Conservation (phyloP, 2,329 filamentous ascomycete species). For the Stachybotrys chartarum region DNA sequence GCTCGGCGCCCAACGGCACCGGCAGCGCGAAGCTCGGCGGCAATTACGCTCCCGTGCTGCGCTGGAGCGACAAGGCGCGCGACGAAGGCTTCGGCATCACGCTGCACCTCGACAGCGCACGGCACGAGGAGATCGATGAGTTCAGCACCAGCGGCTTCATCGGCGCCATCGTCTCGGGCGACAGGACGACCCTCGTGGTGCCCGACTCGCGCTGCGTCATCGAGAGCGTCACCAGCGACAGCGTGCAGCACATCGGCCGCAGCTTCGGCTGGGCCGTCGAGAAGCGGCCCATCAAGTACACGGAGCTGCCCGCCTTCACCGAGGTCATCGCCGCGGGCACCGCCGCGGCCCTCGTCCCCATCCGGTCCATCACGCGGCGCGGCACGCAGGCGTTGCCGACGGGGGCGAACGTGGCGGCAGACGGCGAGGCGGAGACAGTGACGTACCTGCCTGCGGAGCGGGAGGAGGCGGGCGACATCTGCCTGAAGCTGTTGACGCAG, state of each 20-base stretch:
- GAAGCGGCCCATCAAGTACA: constrained; percentile 59
- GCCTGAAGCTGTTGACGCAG: constrained; percentile 62
- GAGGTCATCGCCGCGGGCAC: constrained; percentile 92
- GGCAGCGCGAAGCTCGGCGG: constrained; percentile 91
- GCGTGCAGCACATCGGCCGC: constrained; percentile 66
- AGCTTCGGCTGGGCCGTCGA: constrained; percentile 83
- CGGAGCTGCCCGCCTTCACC: constrained; percentile 43
- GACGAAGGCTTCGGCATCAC: constrained; percentile 86
- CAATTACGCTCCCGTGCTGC: constrained; percentile 89
- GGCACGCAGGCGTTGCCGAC: constrained; percentile 20
- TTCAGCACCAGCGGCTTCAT: constrained; percentile 95
- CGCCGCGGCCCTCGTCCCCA: constrained; percentile 83
- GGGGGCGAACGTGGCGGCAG: constrained; percentile 31
- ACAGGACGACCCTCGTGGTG: constrained; percentile 66
- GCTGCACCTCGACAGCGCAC: constrained; percentile 82
- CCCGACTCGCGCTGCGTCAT: constrained; percentile 86
- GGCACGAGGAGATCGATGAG: constrained; percentile 82
- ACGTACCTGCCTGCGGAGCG: constrained; percentile 47
- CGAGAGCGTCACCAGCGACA: constrained; percentile 76
- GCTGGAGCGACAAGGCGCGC: constrained; percentile 77
- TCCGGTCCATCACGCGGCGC: constrained; percentile 78
- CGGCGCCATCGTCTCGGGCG: constrained; percentile 57
- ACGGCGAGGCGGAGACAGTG: constrained; percentile 37
- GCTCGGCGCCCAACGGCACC: constrained; percentile 83
- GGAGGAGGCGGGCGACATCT: constrained; percentile 67